Evolutionary conservation across 1,139 yeast species (phyloP), one percentile per base, ranked within the genome.

Genomic region (Sugiyamaella neomexicana): DNA sequence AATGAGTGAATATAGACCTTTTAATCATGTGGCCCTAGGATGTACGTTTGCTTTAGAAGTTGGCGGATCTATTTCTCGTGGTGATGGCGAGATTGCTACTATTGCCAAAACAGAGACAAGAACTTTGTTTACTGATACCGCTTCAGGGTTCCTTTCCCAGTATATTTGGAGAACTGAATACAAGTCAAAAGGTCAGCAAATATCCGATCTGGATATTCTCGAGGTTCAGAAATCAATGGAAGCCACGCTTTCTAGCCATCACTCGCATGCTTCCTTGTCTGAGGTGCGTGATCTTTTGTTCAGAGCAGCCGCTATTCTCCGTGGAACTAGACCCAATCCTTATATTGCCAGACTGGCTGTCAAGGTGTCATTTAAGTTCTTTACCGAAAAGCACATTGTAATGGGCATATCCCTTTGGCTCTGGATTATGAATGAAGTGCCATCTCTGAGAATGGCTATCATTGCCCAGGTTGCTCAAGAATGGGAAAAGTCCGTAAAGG

Each of bases 1-100:
- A 13, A 62, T 65, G 58, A 67, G 67, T 37, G 72, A 71, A 51
- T 61, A 66, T 55, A 55, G 68, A 15, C 64, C 69, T 16, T 60
- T 66, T 38, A 65, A 66, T 20, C 69, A 68, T 53, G 79, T 88
- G 42, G 85, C 87, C 55, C 83, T 80, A 66, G 98, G 97, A 43
- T 85, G 88, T 53, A 85, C 95, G 0, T 89, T 93, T 76, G 98
- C 98, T 0, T 74, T 90, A 58, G 95, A 89, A 62, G 80, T 89
- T 83, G 95, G 96, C 1, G 93, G 95, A 1, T 71, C 80, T 5
- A 80, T 89, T 20, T 73, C 85, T 15, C 77, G 84, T 23, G 78
- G 77, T 44, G 95, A 89, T 62, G 76, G 64, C 55, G 68, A 60
- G 59, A 61, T 58, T 45, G 62, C 66, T 12, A 62, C 65, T 13